phyloP scores from a whole-genome alignment of 2,329 filamentous ascomycete genomes.

The Neoarthrinium moseri region DNA sequence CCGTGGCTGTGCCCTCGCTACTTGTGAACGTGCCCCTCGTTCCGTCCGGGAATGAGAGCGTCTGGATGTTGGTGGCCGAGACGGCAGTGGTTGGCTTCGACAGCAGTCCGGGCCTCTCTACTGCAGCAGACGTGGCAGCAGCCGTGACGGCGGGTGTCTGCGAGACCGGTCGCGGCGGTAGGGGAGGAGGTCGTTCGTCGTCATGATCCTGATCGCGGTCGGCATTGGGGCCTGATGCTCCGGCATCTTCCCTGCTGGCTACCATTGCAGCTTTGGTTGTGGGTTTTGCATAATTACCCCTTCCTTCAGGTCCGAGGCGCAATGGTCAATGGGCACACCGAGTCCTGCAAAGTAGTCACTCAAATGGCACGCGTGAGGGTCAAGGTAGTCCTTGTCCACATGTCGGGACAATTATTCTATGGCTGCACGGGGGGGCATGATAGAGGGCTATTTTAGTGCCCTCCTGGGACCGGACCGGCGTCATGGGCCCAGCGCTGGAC shows the following conservation, averaged over 20 bases:
- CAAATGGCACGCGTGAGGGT: no score
- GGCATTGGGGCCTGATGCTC: slow-evolving; percentile 17
- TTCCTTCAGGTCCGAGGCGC: no score
- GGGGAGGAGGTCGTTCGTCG: slow-evolving; percentile 51
- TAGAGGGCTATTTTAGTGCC: background rate
- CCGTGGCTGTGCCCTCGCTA: slow-evolving; percentile 30
- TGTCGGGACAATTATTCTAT: no score
- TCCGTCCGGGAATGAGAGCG: slow-evolving; percentile 70
- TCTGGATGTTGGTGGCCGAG: slow-evolving; percentile 77
- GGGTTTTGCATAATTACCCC: slow-evolving; percentile 12
- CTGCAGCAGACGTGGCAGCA: slow-evolving; percentile 23
- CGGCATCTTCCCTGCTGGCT: slow-evolving; percentile 28
- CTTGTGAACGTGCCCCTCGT: slow-evolving; percentile 62
- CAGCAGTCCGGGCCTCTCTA: slow-evolving; percentile 38
- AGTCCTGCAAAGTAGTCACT: no score
- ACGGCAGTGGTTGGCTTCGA: slow-evolving; percentile 81
- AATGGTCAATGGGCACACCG: no score
- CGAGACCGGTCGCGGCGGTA: slow-evolving; percentile 48
- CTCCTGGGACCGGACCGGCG: background rate
- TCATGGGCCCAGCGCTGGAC: background rate
- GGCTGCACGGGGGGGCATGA: no score
- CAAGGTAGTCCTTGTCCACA: background rate
- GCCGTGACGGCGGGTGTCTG: slow-evolving; percentile 7
- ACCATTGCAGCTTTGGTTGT: slow-evolving; percentile 19
- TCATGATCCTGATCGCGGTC: slow-evolving; percentile 22